Evolutionary conservation across 495 filamentous ascomycete species (phyloP), one percentile per base, ranked within the genome.

Genomic region (Aspergillus heteromorphus): DNA sequence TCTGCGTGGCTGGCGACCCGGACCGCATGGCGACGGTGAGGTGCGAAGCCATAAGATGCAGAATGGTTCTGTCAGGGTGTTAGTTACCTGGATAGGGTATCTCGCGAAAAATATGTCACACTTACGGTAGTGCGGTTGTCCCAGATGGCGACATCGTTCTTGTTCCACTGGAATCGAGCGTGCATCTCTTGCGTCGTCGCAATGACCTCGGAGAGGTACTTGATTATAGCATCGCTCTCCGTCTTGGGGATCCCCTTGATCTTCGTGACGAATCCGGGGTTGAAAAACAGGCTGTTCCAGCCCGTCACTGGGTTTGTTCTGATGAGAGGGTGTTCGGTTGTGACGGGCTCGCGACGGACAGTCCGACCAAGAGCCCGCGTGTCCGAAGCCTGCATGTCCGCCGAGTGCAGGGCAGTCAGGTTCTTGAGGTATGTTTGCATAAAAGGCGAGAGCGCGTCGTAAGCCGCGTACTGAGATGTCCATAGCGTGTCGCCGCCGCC

Each of bases 401-500:
- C 85, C 13, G 83, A 86, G 66, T 91, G 88, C 11, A 87, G 69
- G 6, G 88, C 88, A 4, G 81, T 83, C 42, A 91, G 73, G 20
- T 80, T 76, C 53, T 90, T 85, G 2, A 91, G 81, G 42, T 87
- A 83, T 43, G 78, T 83, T 61, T 88, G 84, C 76, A 91, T 87
- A 18, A 76, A 76, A 0, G 74, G 64, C 0, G 87, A 90, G 11
- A 92, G 77, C 1, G 78, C 66, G 54, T 87, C 83, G 57, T 90
- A 91, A 14, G 86, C 87, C 2, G 80, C 86, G 51, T 87, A 87
- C 55, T 88, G 85, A 3, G 84, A 87, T 0, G 82, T 79, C 87
- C 87, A 91, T 9, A 83, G 79, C 0, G 87, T 91, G 56, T 91
- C 88, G 38, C 87, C 87, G 20, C 87, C 87, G 8, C 84, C 87